Percentiles rank a stretch among this genome's conserved stretches.
Evolutionary conservation across 352 stramenopile genomes (phyloP).

Genomic region (Pythium pectinolyticum): DNA sequence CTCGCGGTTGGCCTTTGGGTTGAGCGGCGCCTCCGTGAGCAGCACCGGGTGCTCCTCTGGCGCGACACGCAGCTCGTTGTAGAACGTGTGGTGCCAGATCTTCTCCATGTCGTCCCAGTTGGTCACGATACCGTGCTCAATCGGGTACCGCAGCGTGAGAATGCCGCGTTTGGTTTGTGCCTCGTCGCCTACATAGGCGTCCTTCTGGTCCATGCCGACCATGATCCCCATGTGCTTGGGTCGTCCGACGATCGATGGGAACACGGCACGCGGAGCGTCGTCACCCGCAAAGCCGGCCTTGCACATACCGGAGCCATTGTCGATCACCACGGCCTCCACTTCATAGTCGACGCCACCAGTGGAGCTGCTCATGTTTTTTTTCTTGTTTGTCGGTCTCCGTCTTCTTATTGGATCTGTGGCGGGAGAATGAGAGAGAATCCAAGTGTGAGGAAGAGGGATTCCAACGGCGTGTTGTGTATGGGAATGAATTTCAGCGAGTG

Average conservation of each 20-base stretch:
- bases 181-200: constrained; percentile 93
- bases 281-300: constrained; percentile 98
- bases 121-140: constrained; percentile 99
- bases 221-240: constrained; percentile 97
- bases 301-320: constrained; percentile 99
- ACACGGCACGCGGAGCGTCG: constrained; percentile 95
- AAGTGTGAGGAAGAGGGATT: neutral
- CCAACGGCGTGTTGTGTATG: neutral
- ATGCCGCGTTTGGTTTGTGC: constrained; percentile 93
- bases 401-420: no score
- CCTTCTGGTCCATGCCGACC: constrained; percentile 97
- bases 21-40: constrained; percentile 93
- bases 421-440: neutral
- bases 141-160: constrained; percentile 94
- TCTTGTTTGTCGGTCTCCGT: neutral
- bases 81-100: constrained; percentile 99
- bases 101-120: constrained; percentile 99
- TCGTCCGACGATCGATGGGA: constrained; percentile 95
- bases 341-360: constrained; percentile 82
- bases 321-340: constrained; percentile 79
- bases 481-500: no score
- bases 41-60: constrained; percentile 97
- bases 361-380: constrained; percentile 2
- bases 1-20: constrained; percentile 92
- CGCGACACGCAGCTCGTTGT: constrained; percentile 95